A percentile compares a stretch with the other conserved stretches of the same genome.
Evolutionary conservation across 2,329 filamentous ascomycete species (phyloP).

Genomic region (Neonectria magnoliae): DNA sequence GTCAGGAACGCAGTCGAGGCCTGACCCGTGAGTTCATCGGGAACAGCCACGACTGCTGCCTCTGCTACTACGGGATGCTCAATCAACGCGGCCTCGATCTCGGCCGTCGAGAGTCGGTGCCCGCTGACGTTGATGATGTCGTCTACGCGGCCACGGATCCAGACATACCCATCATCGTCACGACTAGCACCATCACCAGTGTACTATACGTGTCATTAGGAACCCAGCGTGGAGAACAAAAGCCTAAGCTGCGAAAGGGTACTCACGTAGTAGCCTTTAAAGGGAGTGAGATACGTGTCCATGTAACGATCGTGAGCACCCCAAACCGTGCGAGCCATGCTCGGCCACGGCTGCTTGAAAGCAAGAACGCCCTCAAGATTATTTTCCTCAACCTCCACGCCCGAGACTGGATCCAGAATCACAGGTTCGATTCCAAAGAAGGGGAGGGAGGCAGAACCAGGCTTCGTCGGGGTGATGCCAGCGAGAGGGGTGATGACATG

Average conservation of each 20-base stretch:
- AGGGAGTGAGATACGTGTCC: conserved; percentile 95
- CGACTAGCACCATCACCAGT: conserved; percentile 90
- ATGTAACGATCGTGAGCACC: conserved; percentile 94
- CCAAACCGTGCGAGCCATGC: conserved; percentile 97
- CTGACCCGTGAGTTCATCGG: conserved; percentile 91
- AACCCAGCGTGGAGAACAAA: not conserved
- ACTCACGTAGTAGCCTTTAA: conserved; percentile 93
- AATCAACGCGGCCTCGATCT: conserved; percentile 93
- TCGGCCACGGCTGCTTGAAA: conserved; percentile 95
- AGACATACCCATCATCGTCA: conserved; percentile 96
- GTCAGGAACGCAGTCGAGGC: conserved; percentile 93
- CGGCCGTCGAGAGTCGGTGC: conserved; percentile 92
- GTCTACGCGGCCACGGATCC: conserved; percentile 95
- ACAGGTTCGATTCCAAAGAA: conserved; percentile 97
- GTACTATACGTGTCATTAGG: conserved; percentile 62
- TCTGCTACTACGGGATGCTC: conserved; percentile 88
- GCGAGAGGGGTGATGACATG: conserved; percentile 91
- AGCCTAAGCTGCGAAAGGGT: rapidly evolving
- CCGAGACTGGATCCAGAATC: conserved; percentile 91
- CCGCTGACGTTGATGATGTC: conserved; percentile 97
- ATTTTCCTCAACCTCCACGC: conserved; percentile 87
- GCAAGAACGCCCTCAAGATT: conserved; percentile 92
- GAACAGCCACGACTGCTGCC: conserved; percentile 88
- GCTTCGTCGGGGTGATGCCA: conserved; percentile 92
- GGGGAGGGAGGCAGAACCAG: conserved; percentile 90